These are phyloP conservation scores for Cutaneotrichosporon sp. DNA, from an alignment of 1,284 basidiomycete genomes.

Conservation along the genomic window DNA sequence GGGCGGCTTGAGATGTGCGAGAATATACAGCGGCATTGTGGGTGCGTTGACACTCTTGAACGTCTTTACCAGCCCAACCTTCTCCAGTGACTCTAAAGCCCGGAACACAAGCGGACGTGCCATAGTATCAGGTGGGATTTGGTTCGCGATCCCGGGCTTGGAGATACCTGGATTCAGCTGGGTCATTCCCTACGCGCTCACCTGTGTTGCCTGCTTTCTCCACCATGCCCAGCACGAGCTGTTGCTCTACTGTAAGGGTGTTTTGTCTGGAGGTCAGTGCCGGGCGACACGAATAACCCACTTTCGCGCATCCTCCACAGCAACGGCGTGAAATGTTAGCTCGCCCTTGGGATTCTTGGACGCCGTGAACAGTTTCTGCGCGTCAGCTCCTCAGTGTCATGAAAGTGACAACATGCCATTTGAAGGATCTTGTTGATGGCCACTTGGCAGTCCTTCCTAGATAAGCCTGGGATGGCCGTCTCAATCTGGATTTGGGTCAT, in stretches of 20 bases:
- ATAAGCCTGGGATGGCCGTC: slow-evolving; percentile 25
- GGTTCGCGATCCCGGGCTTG: slow-evolving; percentile 19
- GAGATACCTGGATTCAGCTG: slow-evolving; percentile 20
- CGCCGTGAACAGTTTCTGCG: slow-evolving; percentile 19
- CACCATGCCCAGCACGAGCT: slow-evolving; percentile 29
- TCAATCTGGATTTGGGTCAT: slow-evolving; percentile 30
- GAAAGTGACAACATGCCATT: slow-evolving; percentile 14
- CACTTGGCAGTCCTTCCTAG: slow-evolving; percentile 22
- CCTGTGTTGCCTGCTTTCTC: slow-evolving; percentile 23
- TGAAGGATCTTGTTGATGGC: slow-evolving; percentile 23
- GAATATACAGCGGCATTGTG: slow-evolving; percentile 39
- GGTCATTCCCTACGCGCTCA: background rate
- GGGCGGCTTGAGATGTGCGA: slow-evolving; percentile 37
- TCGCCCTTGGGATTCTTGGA: slow-evolving; percentile 25
- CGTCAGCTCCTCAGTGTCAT: background rate
- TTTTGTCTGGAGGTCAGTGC: slow-evolving; percentile 22
- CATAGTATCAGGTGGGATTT: slow-evolving; percentile 34
- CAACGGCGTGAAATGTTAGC: slow-evolving; percentile 28
- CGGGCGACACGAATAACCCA: slow-evolving; percentile 10
- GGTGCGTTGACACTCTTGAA: slow-evolving; percentile 46
- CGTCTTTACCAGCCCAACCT: slow-evolving; percentile 36
- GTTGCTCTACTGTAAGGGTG: slow-evolving; percentile 37
- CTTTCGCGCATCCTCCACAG: slow-evolving; percentile 35
- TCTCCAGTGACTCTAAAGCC: slow-evolving; percentile 37
- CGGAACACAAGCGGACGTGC: slow-evolving; percentile 32